A percentile compares a stretch with the other conserved stretches of the same genome.
Evolutionary conservation across 2,329 filamentous ascomycete genomes (phyloP).

Genomic region (Sarocladium brachiariae): DNA sequence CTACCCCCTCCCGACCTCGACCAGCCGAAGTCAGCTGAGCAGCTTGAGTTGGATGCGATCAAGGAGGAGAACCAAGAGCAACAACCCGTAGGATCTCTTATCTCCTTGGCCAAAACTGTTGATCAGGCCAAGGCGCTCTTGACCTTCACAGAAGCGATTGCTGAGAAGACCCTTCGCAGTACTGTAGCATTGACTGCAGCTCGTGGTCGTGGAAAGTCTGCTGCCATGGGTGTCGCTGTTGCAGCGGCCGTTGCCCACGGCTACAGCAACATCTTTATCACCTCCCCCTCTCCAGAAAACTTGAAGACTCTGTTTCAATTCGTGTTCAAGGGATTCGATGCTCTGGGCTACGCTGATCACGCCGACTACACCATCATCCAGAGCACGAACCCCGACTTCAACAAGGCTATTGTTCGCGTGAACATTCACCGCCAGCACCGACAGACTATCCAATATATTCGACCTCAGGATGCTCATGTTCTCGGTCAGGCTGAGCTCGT

Average conservation of each 20-base stretch:
- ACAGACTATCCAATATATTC: slow-evolving; percentile 97
- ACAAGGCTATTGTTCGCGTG: slow-evolving; percentile 96
- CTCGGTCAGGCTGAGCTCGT: slow-evolving; percentile 90
- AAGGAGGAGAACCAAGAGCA: slow-evolving; percentile 83
- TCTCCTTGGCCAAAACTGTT: slow-evolving; percentile 80
- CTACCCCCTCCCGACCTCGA: slow-evolving; percentile 71
- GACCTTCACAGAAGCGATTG: slow-evolving; percentile 92
- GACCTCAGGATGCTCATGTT: slow-evolving; percentile 91
- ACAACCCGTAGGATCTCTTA: slow-evolving; percentile 76
- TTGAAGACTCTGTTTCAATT: slow-evolving; percentile 98
- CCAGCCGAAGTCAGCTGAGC: slow-evolving; percentile 61
- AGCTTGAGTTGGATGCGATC: slow-evolving; percentile 74
- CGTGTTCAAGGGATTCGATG: slow-evolving; percentile 96
- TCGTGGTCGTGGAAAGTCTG: slow-evolving; percentile 93
- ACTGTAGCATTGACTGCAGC: slow-evolving; percentile 91
- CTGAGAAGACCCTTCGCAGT: slow-evolving; percentile 89
- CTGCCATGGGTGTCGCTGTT: slow-evolving; percentile 87
- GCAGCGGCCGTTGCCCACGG: slow-evolving; percentile 92
- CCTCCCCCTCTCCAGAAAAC: slow-evolving; percentile 94
- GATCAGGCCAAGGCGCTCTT: slow-evolving; percentile 96
- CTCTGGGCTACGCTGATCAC: slow-evolving; percentile 87
- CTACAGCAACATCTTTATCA: slow-evolving; percentile 99
- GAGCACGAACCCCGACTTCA: slow-evolving; percentile 96
- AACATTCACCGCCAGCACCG: slow-evolving; percentile 93
- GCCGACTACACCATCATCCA: slow-evolving; percentile 97